Percentiles rank a stretch among this genome's conserved stretches.
These are phyloP conservation scores for Neckera pumila DNA, from an alignment of 225 moss, liverwort and hornwort species.

Conservation along the genomic window DNA sequence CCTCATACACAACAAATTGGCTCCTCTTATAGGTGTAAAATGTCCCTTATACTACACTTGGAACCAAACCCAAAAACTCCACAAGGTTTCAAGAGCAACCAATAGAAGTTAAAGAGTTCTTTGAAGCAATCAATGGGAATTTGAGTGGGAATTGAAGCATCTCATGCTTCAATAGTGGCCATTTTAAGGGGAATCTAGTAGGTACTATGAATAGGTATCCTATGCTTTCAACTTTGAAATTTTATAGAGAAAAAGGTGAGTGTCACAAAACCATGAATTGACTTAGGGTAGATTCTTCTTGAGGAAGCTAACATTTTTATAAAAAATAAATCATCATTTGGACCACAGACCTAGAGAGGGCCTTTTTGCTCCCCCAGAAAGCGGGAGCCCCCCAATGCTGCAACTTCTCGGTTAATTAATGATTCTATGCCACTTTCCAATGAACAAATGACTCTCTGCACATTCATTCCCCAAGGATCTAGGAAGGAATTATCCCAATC, in stretches of 20 bases:
- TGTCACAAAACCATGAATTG: not conserved
- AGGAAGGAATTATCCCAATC: not conserved
- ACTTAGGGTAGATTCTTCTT: rapidly evolving
- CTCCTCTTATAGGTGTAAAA: too few species aligned
- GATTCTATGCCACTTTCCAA: too few species aligned
- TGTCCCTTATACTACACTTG: not conserved
- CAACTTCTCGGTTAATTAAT: too few species aligned
- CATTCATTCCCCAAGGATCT: not conserved
- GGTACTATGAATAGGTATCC: not conserved
- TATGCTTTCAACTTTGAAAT: not conserved
- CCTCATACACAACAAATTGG: too few species aligned
- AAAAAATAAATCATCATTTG: not conserved
- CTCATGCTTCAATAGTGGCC: rapidly evolving
- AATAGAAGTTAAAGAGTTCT: not conserved
- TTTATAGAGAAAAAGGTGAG: not conserved
- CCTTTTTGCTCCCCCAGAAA: rapidly evolving
- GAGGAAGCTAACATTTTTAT: rapidly evolving
- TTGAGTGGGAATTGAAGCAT: not conserved
- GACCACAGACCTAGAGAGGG: not conserved
- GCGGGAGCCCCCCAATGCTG: rapidly evolving
- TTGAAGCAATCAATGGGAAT: not conserved
- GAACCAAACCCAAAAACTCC: not conserved
- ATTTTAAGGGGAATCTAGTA: not conserved
- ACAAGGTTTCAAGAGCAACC: not conserved
- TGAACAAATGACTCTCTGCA: rapidly evolving